Conservation (phyloP, 768 basidiomycete species). For the Lyophyllum semitale region DNA sequence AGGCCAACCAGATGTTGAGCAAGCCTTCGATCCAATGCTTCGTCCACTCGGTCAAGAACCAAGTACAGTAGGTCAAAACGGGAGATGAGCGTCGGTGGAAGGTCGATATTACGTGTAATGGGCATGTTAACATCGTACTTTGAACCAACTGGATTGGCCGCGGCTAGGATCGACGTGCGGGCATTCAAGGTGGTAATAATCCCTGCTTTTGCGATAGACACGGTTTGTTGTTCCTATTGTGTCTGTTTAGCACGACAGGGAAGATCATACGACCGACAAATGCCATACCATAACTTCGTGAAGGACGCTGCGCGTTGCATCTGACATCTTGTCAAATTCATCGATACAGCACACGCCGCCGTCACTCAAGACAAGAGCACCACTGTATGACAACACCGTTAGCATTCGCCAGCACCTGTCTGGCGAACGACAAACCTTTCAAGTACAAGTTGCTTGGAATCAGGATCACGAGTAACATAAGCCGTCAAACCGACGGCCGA, state of each 20-base stretch:
- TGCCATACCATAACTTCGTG: constrained; percentile 92
- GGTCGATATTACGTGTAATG: constrained; percentile 93
- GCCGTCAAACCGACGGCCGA: constrained; percentile 99
- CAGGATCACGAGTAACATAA: constrained; percentile 97
- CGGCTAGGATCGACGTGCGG: constrained; percentile 95
- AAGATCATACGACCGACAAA: background rate
- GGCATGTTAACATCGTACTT: constrained; percentile 92
- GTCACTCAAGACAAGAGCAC: constrained; percentile 91
- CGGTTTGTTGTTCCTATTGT: constrained; percentile 95
- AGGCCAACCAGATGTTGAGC: constrained; percentile 92
- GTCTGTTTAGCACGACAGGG: background rate
- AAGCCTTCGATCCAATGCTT: constrained; percentile 78
- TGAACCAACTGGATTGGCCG: constrained; percentile 95
- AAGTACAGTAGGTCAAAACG: constrained; percentile 97
- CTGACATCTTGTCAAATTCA: constrained; percentile 99
- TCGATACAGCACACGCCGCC: constrained; percentile 99
- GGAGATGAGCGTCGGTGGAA: constrained; percentile 97
- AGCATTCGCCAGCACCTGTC: background rate
- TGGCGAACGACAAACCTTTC: constrained; percentile 65
- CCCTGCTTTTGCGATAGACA: constrained; percentile 97
- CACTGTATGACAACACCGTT: constrained; percentile 45
- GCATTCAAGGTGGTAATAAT: constrained; percentile 99
- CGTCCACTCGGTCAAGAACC: constrained; percentile 93
- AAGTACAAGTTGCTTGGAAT: constrained; percentile 96
- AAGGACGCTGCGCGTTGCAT: constrained; percentile 93